phyloP scores from a whole-genome alignment of 352 stramenopile genomes.

The Phytophthora crassamura region DNA sequence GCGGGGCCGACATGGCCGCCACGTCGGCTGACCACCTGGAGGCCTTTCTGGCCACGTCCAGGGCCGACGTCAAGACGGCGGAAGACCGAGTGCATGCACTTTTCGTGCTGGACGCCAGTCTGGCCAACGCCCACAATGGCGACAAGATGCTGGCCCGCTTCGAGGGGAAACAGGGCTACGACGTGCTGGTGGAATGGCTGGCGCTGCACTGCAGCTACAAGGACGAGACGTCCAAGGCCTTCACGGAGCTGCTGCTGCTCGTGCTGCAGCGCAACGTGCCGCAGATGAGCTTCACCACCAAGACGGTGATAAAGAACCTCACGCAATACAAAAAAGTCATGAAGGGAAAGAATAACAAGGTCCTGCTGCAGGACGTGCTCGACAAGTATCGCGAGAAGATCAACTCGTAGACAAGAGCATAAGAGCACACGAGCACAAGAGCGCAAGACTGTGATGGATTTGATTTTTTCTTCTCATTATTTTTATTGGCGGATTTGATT shows the following conservation, averaged over 20 bases:
- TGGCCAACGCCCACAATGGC: constrained; percentile 24
- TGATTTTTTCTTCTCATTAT: no score
- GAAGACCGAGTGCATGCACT: constrained; percentile 67
- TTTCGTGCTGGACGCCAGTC: constrained; percentile 64
- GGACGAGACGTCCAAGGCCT: constrained; percentile 55
- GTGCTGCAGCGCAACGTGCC: constrained; percentile 65
- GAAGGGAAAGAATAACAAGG: constrained; percentile 56
- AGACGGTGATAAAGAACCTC: constrained; percentile 45
- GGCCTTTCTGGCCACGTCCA: constrained; percentile 45
- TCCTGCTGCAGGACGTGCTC: constrained; percentile 47
- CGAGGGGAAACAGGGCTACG: constrained; percentile 65
- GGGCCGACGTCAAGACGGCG: constrained; percentile 42
- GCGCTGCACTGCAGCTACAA: constrained; percentile 47
- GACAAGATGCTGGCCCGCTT: constrained; percentile 51
- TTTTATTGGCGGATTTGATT: no score
- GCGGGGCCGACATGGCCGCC: constrained; percentile 43
- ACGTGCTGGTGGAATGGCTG: constrained; percentile 67
- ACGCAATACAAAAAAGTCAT: constrained; percentile 36
- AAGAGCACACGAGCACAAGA: no score
- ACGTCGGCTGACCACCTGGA: constrained; percentile 46
- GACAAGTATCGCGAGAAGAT: constrained; percentile 44
- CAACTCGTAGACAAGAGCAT: constrained; percentile 10
- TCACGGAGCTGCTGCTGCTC: constrained; percentile 60
- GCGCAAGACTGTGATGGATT: no score
- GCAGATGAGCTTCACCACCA: constrained; percentile 50